These are phyloP conservation scores for Leccinellum rugosiceps DNA, from an alignment of 768 basidiomycete genomes.

Conservation along the genomic window DNA sequence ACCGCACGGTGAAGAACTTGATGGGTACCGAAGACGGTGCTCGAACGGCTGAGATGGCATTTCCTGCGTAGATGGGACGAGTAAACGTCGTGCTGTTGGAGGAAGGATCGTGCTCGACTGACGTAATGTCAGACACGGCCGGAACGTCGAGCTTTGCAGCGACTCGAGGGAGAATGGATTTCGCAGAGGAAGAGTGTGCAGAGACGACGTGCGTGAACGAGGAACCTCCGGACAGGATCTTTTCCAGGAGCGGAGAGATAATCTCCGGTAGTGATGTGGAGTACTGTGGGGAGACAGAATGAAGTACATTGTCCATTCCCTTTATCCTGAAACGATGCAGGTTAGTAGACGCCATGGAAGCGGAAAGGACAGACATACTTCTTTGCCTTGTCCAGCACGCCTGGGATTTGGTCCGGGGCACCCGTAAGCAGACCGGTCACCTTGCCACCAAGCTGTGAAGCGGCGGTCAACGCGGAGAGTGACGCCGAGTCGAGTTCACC, in stretches of 20 bases:
- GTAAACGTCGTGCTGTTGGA: conserved; percentile 81
- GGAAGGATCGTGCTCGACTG: conserved; percentile 66
- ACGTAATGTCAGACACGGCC: conserved; percentile 88
- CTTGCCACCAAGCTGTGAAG: conserved; percentile 77
- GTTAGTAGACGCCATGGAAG: conserved; percentile 8
- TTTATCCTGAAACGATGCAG: conserved; percentile 46
- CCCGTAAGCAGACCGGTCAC: conserved; percentile 79
- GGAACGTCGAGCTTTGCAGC: conserved; percentile 88
- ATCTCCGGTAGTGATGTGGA: conserved; percentile 68
- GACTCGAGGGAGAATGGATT: conserved; percentile 89
- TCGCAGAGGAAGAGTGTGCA: conserved; percentile 87
- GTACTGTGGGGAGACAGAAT: conserved; percentile 70
- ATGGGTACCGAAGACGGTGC: conserved; percentile 71
- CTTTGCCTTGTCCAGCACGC: conserved; percentile 71
- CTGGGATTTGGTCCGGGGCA: conserved; percentile 60
- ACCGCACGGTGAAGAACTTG: conserved; percentile 94
- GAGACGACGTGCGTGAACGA: conserved; percentile 90
- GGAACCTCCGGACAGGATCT: conserved; percentile 57
- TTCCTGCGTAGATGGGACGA: conserved; percentile 96
- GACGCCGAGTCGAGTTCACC: conserved; percentile 82
- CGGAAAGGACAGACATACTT: conserved; percentile 48
- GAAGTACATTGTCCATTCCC: conserved; percentile 63
- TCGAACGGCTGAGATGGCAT: conserved; percentile 91
- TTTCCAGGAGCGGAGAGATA: conserved; percentile 79
- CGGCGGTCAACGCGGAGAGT: conserved; percentile 90